phyloP scores from a whole-genome alignment of 2,329 filamentous ascomycete species.

The Calonectria leucothoes region DNA sequence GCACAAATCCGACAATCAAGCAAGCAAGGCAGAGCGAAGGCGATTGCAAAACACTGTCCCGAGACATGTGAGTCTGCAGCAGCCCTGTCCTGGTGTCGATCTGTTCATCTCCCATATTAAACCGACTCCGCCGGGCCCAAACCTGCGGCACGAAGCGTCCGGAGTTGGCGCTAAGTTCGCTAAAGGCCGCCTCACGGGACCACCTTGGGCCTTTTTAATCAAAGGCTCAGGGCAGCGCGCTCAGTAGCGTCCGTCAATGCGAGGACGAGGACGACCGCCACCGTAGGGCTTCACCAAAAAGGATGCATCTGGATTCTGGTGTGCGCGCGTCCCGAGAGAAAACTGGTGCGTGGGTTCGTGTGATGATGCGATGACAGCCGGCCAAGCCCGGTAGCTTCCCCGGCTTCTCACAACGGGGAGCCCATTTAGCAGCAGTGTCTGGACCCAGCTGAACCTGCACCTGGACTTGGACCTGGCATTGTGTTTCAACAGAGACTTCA shows the following conservation, averaged over 20 bases:
- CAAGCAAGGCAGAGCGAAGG: background rate
- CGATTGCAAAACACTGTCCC: background rate
- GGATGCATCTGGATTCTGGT: background rate
- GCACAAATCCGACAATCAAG: background rate
- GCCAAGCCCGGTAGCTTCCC: background rate
- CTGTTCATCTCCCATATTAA: background rate
- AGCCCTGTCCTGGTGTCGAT: background rate
- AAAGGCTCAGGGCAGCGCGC: background rate
- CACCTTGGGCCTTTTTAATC: background rate
- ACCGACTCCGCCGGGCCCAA: background rate
- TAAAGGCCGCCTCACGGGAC: background rate
- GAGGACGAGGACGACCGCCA: too few species aligned
- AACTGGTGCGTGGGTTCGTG: background rate
- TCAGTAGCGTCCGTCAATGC: background rate
- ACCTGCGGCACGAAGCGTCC: background rate
- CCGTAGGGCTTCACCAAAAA: too few species aligned
- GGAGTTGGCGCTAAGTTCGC: background rate
- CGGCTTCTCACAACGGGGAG: too few species aligned
- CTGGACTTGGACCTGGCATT: too few species aligned
- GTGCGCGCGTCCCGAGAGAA: too few species aligned
- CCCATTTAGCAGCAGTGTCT: too few species aligned
- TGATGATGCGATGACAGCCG: background rate
- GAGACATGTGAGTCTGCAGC: background rate
- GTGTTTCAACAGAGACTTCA: too few species aligned
- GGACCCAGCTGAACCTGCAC: too few species aligned